Conservation (phyloP, 768 basidiomycete genomes). For the Amanita rimosa region DNA sequence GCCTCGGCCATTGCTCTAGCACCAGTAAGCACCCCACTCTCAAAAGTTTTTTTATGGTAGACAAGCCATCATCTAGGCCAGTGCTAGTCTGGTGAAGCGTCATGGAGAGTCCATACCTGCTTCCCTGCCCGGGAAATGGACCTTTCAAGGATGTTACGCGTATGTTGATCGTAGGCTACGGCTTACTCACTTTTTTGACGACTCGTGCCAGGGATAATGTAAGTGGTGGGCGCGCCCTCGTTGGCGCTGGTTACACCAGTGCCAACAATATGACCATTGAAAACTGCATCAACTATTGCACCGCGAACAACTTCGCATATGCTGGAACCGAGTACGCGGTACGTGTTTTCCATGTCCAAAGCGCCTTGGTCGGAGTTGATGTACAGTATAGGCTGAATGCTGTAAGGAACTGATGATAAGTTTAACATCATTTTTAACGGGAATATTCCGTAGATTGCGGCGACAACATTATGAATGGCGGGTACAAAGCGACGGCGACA, state of each 20-base stretch:
- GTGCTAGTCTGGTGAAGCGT: slow-evolving; percentile 23
- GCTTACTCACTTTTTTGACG: slow-evolving; percentile 1
- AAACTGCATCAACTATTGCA: slow-evolving; percentile 36
- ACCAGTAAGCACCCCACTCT: slow-evolving; percentile 21
- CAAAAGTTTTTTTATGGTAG: not conserved
- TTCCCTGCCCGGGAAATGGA: slow-evolving; percentile 43
- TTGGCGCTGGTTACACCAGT: slow-evolving; percentile 31
- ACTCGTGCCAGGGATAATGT: slow-evolving; percentile 36
- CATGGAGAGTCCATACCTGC: slow-evolving; percentile 30
- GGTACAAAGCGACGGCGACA: slow-evolving; percentile 28
- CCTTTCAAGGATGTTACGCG: slow-evolving; percentile 52
- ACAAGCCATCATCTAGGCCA: slow-evolving; percentile 11
- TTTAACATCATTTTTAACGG: slow-evolving; percentile 2
- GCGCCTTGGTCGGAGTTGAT: not conserved
- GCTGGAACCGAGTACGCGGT: slow-evolving; percentile 58
- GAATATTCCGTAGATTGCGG: slow-evolving; percentile 43
- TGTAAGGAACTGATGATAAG: slow-evolving; percentile 24
- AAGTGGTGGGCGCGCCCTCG: slow-evolving; percentile 42
- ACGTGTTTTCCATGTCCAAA: not conserved
- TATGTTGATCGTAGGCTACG: slow-evolving; percentile 19
- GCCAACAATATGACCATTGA: slow-evolving; percentile 50
- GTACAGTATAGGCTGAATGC: slow-evolving; percentile 29
- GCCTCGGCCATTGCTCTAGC: slow-evolving; percentile 23
- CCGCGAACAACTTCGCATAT: slow-evolving; percentile 37
- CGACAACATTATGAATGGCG: slow-evolving; percentile 36